Evolutionary conservation across 345 rosid genomes (phyloP).

Genomic region (Gossypium thurberi): DNA sequence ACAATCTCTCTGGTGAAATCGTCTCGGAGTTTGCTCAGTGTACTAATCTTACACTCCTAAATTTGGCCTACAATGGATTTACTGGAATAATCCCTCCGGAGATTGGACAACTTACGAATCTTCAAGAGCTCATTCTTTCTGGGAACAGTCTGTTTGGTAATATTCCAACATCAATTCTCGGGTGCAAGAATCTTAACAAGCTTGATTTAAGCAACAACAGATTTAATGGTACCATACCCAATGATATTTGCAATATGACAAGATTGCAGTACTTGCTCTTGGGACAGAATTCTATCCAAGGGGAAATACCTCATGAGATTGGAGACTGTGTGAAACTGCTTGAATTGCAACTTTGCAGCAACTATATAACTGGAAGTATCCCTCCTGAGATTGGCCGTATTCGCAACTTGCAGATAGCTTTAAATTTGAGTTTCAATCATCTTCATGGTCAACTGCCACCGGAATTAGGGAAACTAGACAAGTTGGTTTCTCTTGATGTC

Average conservation of each 20-base stretch:
- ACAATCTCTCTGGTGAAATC: slow-evolving; percentile 79
- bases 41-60: slow-evolving; percentile 78
- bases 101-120: slow-evolving; percentile 65
- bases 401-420: slow-evolving; percentile 60
- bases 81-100: slow-evolving; percentile 63
- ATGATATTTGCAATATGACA: slow-evolving; percentile 49
- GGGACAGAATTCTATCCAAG: slow-evolving; percentile 65
- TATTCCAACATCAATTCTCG: slow-evolving; percentile 61
- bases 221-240: slow-evolving; percentile 75
- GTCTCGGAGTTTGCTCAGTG: slow-evolving; percentile 71
- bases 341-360: slow-evolving; percentile 55
- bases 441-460: slow-evolving; percentile 77
- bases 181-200: slow-evolving; percentile 84
- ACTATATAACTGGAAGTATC: slow-evolving; percentile 73
- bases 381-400: slow-evolving; percentile 71
- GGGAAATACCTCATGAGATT: slow-evolving; percentile 73
- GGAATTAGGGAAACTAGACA: slow-evolving; percentile 74
- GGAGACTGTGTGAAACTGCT: slow-evolving; percentile 64
- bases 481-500: slow-evolving; percentile 79
- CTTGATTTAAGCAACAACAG: slow-evolving; percentile 72
- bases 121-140: slow-evolving; percentile 88
- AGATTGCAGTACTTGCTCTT: slow-evolving; percentile 66
- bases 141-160: slow-evolving; percentile 75
- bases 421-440: slow-evolving; percentile 79
- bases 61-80: slow-evolving; percentile 80